Base-by-base conservation (phyloP, 1,139 yeast species). In the Blastobotrys aristatus region DNA sequence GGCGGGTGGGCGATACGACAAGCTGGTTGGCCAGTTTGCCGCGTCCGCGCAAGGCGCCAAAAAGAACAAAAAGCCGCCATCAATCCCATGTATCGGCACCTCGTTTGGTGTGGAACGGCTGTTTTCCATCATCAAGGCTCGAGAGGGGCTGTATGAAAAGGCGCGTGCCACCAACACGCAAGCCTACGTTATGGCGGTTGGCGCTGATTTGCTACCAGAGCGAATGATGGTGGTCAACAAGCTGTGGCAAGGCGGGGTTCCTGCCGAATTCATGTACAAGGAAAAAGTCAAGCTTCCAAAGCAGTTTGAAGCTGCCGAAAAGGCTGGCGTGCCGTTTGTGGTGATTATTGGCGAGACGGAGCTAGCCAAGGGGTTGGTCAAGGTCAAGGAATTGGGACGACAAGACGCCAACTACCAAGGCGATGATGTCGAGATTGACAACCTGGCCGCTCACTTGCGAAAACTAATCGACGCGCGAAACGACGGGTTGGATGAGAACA, bases 1-100 rank as follows among this genome's bases (percentile, higher is more conserved):
- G 49, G 98, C 96, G 40, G 98, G 98, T 70, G 98, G 98, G 57
- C 86, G 98, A 68, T 92, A 92, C 68, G 98, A 92, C 67, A 84
- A 85, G 59, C 77, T 92, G 54, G 97, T 92, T 30, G 96, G 96
- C 57, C 92, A 92, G 97, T 92, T 92, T 68, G 83, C 96, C 53
- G 76, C 76, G 51, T 76, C 82, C 10, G 63, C 68, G 43, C 27
- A 21, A 8, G 62, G 65, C 22, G 82, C 80, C 62, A 92, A 92
- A 57, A 74, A 78, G 44, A 75, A 74, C 22, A 84, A 92, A 24
- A 80, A 81, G 66, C 74, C 77, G 41, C 75, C 74, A 22, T 84
- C 92, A 24, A 89, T 92, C 61, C 98, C 98, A 21, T 92, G 98
- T 74, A 95, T 92, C 44, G 98, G 98, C 67, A 74, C 90, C 48